These are phyloP conservation scores for Volvariella surrecta DNA, from an alignment of 1,284 basidiomycete species.

Conservation along the genomic window DNA sequence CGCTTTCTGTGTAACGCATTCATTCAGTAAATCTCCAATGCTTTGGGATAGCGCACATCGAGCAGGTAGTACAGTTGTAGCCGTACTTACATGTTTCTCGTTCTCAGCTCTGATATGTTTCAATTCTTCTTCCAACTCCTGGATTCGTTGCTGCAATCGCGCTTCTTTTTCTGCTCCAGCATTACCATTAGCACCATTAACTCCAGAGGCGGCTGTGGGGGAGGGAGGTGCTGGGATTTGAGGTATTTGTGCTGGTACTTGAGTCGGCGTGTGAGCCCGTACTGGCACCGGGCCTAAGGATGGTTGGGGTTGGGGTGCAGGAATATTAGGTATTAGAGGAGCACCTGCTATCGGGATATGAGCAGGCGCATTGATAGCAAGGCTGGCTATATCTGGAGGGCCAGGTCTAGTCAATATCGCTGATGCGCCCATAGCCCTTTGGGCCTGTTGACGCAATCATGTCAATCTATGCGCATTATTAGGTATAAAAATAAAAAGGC, in stretches of 20 bases:
- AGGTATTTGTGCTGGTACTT: too few species aligned
- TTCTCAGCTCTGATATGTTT: conserved; percentile 59
- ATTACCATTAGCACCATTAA: too few species aligned
- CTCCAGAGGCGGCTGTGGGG: too few species aligned
- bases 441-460: conserved; percentile 44
- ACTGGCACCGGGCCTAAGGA: too few species aligned
- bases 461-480: conserved; percentile 3
- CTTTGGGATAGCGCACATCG: conserved; percentile 1
- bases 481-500: too few species aligned
- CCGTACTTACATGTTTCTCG: conserved; percentile 64
- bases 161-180: conserved; percentile 48
- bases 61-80: conserved; percentile 5
- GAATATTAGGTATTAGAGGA: too few species aligned
- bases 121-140: conserved; percentile 76
- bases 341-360: conserved; percentile 3
- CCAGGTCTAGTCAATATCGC: conserved; percentile 36
- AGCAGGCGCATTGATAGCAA: conserved; percentile 49
- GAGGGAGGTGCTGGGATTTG: too few species aligned
- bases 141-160: conserved; percentile 56
- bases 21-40: conserved; percentile 8
- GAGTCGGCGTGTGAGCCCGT: too few species aligned
- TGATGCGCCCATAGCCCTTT: conserved; percentile 67
- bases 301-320: too few species aligned
- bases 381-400: conserved; percentile 35
- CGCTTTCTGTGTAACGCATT: conserved; percentile 47